Evolutionary conservation across 75 land plant genomes (phyloP).

Genomic region (Isoetes taiwanensis): DNA sequence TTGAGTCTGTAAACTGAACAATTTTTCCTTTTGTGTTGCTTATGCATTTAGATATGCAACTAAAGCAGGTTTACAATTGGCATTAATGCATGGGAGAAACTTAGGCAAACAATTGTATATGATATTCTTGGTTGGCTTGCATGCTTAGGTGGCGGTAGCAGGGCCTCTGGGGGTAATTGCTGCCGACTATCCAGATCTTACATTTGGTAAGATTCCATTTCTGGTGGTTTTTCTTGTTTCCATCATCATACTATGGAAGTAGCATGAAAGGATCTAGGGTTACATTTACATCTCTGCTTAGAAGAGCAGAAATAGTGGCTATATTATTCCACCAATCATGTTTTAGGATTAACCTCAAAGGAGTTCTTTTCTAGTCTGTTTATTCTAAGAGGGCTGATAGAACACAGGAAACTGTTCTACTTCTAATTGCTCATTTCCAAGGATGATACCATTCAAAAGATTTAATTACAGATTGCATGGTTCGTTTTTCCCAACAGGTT

Average conservation of each 20-base stretch:
- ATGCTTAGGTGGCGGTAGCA: slow-evolving; percentile 39
- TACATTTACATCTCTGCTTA: neutral
- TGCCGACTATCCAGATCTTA: slow-evolving; percentile 48
- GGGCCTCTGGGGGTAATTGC: slow-evolving; percentile 38
- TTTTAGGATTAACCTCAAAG: neutral
- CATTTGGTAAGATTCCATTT: slow-evolving; percentile 31
- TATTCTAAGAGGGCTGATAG: neutral
- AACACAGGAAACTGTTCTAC: neutral
- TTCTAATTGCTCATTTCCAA: neutral
- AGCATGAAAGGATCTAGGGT: neutral
- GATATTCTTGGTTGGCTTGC: neutral
- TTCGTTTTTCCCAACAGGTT: too few relatives aligned
- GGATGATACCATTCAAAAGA: too few relatives aligned
- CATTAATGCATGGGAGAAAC: neutral
- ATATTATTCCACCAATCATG: neutral
- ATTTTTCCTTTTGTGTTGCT: neutral
- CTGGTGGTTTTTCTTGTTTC: neutral
- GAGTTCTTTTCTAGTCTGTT: neutral
- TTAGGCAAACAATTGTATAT: neutral
- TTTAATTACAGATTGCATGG: too few relatives aligned
- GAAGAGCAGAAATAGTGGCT: neutral
- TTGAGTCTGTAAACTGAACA: neutral
- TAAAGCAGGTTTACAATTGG: neutral
- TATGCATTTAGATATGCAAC: neutral
- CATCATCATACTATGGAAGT: neutral